These are phyloP conservation scores for Haematococcus sp. DNA, from an alignment of 139 green algal species.

Conservation along the genomic window DNA sequence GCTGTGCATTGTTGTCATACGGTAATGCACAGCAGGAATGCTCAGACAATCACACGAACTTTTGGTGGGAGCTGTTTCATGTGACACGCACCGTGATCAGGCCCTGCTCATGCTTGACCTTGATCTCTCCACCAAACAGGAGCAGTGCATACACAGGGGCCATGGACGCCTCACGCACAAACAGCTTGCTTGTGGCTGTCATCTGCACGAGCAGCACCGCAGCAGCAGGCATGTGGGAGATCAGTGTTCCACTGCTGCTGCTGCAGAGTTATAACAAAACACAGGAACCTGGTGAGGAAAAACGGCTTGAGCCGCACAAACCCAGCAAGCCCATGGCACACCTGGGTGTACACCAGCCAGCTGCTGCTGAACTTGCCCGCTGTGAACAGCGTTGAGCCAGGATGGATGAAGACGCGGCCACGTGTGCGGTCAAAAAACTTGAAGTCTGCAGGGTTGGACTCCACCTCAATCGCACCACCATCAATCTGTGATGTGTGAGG, in stretches of 20 bases:
- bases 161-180: constrained; percentile 70
- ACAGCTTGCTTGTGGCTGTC: constrained; percentile 47
- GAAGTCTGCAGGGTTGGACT: constrained; percentile 22
- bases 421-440: constrained; percentile 70
- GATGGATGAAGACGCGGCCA: constrained; percentile 92
- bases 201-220: neutral
- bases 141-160: constrained; percentile 79
- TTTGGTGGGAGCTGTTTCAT: too few relatives aligned
- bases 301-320: neutral
- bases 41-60: too few relatives aligned
- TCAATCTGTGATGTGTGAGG: neutral
- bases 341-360: constrained; percentile 87
- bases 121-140: constrained; percentile 78
- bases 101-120: constrained; percentile 46
- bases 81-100: constrained; percentile 40
- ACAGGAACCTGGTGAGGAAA: too few relatives aligned
- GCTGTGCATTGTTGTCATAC: too few relatives aligned
- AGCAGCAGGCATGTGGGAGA: neutral
- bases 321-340: constrained; percentile 29
- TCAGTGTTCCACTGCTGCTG: too few relatives aligned
- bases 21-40: too few relatives aligned
- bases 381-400: constrained; percentile 80
- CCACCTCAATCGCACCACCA: constrained; percentile 29
- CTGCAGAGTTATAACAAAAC: too few relatives aligned
- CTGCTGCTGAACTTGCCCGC: constrained; percentile 63